Conservation (phyloP, 2,329 filamentous ascomycete species). For the Ceratocystis lukuohia region DNA sequence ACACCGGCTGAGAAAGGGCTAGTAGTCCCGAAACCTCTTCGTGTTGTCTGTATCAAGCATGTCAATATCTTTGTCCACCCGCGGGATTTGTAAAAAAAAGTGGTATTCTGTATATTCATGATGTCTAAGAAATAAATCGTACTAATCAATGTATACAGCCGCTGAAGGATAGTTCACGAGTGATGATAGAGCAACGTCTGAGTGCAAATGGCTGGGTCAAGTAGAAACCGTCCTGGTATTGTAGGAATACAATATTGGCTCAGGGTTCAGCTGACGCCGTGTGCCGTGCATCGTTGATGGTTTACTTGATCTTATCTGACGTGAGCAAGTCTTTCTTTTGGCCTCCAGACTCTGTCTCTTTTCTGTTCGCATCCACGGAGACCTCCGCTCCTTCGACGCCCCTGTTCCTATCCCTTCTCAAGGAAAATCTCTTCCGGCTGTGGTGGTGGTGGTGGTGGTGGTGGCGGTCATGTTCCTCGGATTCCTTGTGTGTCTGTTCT, state of each 20-base stretch:
- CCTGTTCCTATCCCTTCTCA: slow-evolving; percentile 11
- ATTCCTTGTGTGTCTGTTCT: background rate
- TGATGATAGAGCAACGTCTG: slow-evolving; percentile 30
- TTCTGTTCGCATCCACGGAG: background rate
- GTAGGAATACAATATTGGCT: slow-evolving; percentile 23
- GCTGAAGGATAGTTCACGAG: slow-evolving; percentile 21
- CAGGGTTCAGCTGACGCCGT: slow-evolving; percentile 12
- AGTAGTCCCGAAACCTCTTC: background rate
- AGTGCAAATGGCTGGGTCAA: slow-evolving; percentile 10
- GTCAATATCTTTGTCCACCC: background rate
- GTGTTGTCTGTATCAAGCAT: background rate
- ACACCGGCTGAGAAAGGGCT: too few species aligned
- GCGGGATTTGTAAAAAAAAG: background rate
- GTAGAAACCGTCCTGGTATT: slow-evolving; percentile 21
- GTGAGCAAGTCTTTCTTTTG: slow-evolving; percentile 20
- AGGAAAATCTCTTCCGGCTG: slow-evolving; percentile 14
- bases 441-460: slow-evolving; percentile 2
- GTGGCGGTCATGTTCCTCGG: background rate
- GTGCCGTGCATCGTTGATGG: slow-evolving; percentile 18
- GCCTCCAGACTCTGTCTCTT: background rate
- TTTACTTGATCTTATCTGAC: slow-evolving; percentile 56
- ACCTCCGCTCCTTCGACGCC: background rate
- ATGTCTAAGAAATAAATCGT: slow-evolving; percentile 3
- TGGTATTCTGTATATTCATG: background rate
- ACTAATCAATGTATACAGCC: background rate